Evolutionary conservation across 1,284 basidiomycete species (phyloP), one percentile per base, ranked within the genome.

Genomic region (Acaromyces ingoldii): DNA sequence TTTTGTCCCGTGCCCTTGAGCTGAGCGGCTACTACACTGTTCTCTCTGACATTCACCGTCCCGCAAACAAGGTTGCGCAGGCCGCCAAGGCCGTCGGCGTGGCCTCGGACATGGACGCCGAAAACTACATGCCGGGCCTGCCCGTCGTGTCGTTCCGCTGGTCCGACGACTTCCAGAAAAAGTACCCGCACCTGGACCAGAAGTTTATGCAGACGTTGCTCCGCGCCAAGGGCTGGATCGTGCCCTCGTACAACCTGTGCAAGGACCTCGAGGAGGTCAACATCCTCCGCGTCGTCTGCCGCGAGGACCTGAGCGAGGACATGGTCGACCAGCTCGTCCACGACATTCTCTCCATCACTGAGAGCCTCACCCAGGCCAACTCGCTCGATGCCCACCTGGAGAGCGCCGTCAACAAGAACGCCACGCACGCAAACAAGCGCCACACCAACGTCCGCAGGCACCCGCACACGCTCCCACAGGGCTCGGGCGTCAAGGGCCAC

Each of bases 101-200:
- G 1, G 24, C 49, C 47, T 76, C 77, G 4, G 66, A 78, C 5
- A 69, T 54, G 42, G 53, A 51, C 42, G 54, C 64, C 6, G 65
- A 88, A 83, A 79, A 74, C 38, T 92, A 91, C 74, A 72, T 78
- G 4, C 83, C 88, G 2, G 89, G 89, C 2, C 80, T 97, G 19
- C 92, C 92, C 3, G 91, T 96, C 13, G 89, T 96, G 0, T 80
- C 89, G 0, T 97, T 97, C 85, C 71, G 72, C 45, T 92, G 95
- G 80, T 85, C 86, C 1, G 85, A 95, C 70, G 77, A 80, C 13
- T 67, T 74, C 57, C 51, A 57, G 24, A 19, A 47, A 5, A 50
- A 66, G 43, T 58, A 72, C 45, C 67, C 71, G 10, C 25, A 67
- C 10, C 55, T 75, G 19, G 55, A 91, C 75, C 92, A 96, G 77